Percentiles rank a stretch among this genome's conserved stretches.
Evolutionary conservation across 306 rosid genomes (phyloP).

Genomic region (Canavalia gladiata): DNA sequence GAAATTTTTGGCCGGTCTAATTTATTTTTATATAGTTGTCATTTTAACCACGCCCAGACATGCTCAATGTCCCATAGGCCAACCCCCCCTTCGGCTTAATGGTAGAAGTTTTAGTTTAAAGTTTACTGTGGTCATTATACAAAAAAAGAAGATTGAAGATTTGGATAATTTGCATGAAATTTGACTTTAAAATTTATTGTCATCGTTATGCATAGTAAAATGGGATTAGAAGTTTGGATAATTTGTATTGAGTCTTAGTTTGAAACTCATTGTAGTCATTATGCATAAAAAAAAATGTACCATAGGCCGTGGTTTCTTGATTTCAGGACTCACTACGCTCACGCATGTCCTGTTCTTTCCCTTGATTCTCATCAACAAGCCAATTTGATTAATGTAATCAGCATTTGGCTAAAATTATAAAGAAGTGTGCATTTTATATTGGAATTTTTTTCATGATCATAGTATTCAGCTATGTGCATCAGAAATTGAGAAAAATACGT

Average conservation of each 20-base stretch:
- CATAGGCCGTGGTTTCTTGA: neutral
- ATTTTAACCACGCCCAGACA: neutral
- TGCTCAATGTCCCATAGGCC: neutral
- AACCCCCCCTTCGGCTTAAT: too few relatives aligned
- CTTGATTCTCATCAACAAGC: constrained; percentile 20
- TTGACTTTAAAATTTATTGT: too few relatives aligned
- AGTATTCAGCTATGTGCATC: neutral
- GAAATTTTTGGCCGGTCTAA: too few relatives aligned
- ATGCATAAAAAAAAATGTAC: too few relatives aligned
- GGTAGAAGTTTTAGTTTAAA: too few relatives aligned
- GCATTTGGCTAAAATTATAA: neutral
- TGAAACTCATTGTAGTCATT: too few relatives aligned
- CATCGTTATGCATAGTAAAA: too few relatives aligned
- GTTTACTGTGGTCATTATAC: too few relatives aligned
- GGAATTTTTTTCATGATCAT: neutral
- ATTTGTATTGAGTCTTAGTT: too few relatives aligned
- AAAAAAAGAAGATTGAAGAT: too few relatives aligned
- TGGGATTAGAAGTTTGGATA: too few relatives aligned
- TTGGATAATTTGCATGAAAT: too few relatives aligned
- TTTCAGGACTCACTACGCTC: neutral
- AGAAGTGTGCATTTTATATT: neutral
- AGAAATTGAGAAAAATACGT: neutral
- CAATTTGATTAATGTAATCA: constrained; percentile 15
- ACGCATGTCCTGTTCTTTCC: neutral
- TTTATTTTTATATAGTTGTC: neutral